A percentile compares a stretch with the other conserved stretches of the same genome.
Evolutionary conservation across 345 rosid genomes (phyloP).

Genomic region (Acer yangbiense): DNA sequence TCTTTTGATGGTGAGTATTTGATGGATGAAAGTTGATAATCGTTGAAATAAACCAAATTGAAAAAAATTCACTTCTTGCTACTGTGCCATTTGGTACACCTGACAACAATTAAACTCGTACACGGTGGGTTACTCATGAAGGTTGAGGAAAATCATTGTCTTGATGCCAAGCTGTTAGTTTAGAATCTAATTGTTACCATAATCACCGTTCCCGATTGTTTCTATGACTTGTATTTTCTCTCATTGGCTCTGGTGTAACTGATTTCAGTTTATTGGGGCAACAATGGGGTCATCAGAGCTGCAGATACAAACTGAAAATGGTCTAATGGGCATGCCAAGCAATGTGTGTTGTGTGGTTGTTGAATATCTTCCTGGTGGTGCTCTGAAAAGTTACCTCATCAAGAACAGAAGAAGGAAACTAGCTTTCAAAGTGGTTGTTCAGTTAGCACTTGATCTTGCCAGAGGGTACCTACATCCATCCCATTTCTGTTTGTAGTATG

Average conservation of each 20-base stretch:
- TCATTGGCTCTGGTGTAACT: constrained; percentile 17
- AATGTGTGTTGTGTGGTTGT: constrained; percentile 95
- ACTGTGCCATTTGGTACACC: too few species aligned
- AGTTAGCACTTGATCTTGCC: constrained; percentile 96
- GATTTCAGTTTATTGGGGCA: constrained; percentile 89
- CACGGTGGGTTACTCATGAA: background rate
- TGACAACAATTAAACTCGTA: background rate
- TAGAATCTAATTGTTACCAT: background rate
- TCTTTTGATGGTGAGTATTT: background rate
- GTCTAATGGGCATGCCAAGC: constrained; percentile 81
- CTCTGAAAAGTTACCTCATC: constrained; percentile 81
- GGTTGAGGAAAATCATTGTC: background rate
- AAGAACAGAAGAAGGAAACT: constrained; percentile 89
- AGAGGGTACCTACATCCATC: constrained; percentile 63
- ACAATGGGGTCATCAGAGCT: constrained; percentile 89
- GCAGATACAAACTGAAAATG: constrained; percentile 79
- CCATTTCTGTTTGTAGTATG: constrained; percentile 8
- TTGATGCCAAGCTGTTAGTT: background rate
- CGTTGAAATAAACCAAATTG: too few species aligned
- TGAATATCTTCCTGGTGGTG: constrained; percentile 96
- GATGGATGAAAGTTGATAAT: background rate
- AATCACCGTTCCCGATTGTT: background rate
- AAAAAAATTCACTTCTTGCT: too few species aligned
- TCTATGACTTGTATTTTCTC: background rate
- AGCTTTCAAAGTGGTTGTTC: constrained; percentile 88